Evolutionary conservation across 2,329 filamentous ascomycete species (phyloP).

Genomic region (Colletotrichum acutatum): DNA sequence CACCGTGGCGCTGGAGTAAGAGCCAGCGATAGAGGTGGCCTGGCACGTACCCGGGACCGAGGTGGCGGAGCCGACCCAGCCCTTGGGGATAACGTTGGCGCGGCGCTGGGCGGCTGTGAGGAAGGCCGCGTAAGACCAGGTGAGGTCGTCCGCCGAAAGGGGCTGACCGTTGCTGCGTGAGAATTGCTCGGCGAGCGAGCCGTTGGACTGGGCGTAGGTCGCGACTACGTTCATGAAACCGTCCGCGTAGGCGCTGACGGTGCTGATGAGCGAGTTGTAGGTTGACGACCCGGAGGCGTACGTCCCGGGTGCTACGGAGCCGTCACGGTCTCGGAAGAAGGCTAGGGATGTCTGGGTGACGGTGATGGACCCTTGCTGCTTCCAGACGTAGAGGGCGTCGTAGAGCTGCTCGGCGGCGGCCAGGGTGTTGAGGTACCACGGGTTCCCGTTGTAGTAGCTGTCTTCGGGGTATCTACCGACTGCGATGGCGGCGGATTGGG

Average conservation of each 20-base stretch:
- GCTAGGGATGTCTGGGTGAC: conserved; percentile 72
- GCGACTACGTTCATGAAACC: conserved; percentile 71
- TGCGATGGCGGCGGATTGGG: conserved; percentile 67
- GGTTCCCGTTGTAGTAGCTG: conserved; percentile 80
- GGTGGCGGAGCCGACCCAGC: conserved; percentile 64
- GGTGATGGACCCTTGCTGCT: conserved; percentile 68
- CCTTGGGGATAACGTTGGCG: conserved; percentile 63
- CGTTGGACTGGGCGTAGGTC: conserved; percentile 70
- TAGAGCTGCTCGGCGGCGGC: conserved; percentile 86
- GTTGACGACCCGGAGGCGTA: conserved; percentile 61
- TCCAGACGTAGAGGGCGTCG: conserved; percentile 79
- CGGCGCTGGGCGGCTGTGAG: conserved; percentile 71
- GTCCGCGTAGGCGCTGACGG: conserved; percentile 68
- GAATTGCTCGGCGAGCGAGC: conserved; percentile 77
- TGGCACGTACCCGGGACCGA: conserved; percentile 61
- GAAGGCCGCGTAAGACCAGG: conserved; percentile 80
- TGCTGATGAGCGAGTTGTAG: conserved; percentile 66
- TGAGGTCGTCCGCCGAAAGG: conserved; percentile 73
- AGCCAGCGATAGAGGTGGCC: conserved; percentile 57
- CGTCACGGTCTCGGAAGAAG: conserved; percentile 77
- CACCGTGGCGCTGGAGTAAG: conserved; percentile 61
- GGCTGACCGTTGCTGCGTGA: conserved; percentile 62
- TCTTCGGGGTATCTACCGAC: conserved; percentile 79
- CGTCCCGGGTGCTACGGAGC: conserved; percentile 68
- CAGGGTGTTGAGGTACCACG: conserved; percentile 82